These are phyloP conservation scores for Paragyromitra xinjiangensis DNA, from an alignment of 495 filamentous ascomycete genomes.

Conservation along the genomic window DNA sequence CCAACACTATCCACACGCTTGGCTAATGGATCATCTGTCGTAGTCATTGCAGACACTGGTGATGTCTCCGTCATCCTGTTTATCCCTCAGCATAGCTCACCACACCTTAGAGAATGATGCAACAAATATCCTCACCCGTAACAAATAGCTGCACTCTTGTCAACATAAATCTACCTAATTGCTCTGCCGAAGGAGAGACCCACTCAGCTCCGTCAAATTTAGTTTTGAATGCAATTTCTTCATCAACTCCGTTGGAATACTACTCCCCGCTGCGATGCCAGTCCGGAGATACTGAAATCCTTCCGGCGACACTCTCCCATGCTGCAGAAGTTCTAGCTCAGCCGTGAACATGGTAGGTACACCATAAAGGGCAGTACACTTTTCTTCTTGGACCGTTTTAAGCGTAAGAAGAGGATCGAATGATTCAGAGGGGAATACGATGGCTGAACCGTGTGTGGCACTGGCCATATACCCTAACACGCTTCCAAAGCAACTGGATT, in stretches of 20 bases:
- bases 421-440: conserved; percentile 86
- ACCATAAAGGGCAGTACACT: conserved; percentile 86
- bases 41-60: conserved; percentile 83
- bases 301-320: conserved; percentile 62
- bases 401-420: conserved; percentile 83
- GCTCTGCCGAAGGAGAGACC: not conserved
- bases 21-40: conserved; percentile 79
- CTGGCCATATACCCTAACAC: conserved; percentile 95
- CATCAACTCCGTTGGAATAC: conserved; percentile 86
- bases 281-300: conserved; percentile 79
- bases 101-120: not conserved
- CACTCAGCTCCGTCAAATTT: conserved; percentile 79
- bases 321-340: conserved; percentile 76
- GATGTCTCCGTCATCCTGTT: conserved; percentile 88
- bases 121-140: conserved; percentile 65
- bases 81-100: not conserved
- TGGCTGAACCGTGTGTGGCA: conserved; percentile 79
- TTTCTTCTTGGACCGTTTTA: conserved; percentile 74
- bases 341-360: conserved; percentile 96
- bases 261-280: conserved; percentile 90
- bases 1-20: conserved; percentile 83
- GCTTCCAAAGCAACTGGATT: conserved; percentile 76
- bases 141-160: conserved; percentile 70
- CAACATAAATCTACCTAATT: not conserved
- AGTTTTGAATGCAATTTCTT: conserved; percentile 75